phyloP scores from a whole-genome alignment of 176 grass and related monocot species.

The Hsuehochloa calcarea region DNA sequence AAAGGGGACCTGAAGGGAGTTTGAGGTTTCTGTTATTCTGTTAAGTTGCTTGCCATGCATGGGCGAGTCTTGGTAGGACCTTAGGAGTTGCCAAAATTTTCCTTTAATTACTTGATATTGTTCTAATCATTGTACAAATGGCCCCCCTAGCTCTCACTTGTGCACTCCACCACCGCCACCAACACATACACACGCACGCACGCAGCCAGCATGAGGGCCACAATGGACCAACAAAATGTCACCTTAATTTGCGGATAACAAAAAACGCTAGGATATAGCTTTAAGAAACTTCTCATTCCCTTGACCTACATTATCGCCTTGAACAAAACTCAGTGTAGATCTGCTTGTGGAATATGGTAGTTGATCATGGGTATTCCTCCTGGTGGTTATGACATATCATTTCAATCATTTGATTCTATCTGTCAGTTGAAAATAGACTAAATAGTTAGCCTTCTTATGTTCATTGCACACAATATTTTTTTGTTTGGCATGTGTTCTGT shows the following conservation, averaged over 20 bases:
- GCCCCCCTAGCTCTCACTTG: neutral
- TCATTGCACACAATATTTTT: neutral
- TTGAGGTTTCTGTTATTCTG: neutral
- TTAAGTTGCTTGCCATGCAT: neutral
- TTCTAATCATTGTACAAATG: neutral
- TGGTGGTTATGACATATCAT: slow-evolving; percentile 6
- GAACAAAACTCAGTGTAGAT: neutral
- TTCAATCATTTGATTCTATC: neutral
- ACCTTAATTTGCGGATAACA: slow-evolving; percentile 20
- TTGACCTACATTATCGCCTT: neutral
- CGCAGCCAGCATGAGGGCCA: neutral
- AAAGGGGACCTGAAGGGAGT: neutral
- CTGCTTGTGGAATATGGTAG: neutral
- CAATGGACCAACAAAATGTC: neutral
- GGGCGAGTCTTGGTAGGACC: neutral
- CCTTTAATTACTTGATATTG: neutral
- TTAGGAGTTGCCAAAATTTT: neutral
- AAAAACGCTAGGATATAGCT: neutral
- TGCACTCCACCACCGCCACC: neutral
- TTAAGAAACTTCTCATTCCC: neutral
- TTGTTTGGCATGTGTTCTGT: neutral
- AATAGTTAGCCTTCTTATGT: neutral
- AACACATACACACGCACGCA: no score
- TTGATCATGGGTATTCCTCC: neutral
- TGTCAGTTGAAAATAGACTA: neutral